phyloP scores from a whole-genome alignment of 202 grass and related monocot genomes.

The Zoysia matrella region DNA sequence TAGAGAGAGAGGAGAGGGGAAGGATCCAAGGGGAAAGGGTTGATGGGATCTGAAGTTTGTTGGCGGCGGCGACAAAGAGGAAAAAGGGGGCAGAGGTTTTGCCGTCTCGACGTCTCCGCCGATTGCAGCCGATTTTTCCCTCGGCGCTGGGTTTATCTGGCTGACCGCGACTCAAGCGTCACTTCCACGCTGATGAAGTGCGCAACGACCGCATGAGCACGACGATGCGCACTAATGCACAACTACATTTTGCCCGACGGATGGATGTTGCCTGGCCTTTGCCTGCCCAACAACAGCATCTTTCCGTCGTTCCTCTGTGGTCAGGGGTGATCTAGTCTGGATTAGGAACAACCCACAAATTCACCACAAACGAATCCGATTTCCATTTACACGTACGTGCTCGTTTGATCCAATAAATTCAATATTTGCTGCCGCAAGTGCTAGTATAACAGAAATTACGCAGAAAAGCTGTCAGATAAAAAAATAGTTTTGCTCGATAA shows the following conservation, averaged over 20 bases:
- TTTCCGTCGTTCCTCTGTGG: neutral
- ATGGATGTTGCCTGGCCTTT: neutral
- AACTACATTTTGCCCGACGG: neutral
- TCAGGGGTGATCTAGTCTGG: neutral
- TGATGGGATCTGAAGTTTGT: conserved; percentile 45
- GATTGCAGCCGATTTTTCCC: neutral
- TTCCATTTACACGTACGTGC: too few relatives aligned
- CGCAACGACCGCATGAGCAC: conserved; percentile 13
- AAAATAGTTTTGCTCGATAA: neutral
- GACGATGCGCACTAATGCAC: neutral
- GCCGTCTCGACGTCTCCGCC: conserved; percentile 40
- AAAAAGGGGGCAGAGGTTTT: neutral
- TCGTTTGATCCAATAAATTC: too few relatives aligned
- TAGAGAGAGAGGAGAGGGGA: neutral
- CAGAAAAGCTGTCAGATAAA: too few relatives aligned
- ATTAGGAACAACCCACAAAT: too few relatives aligned
- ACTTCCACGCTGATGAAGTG: neutral
- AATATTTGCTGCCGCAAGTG: too few relatives aligned
- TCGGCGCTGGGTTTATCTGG: neutral
- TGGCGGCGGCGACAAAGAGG: neutral
- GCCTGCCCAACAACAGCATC: neutral
- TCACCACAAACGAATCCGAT: neutral
- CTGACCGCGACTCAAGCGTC: conserved; percentile 29
- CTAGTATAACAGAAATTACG: too few relatives aligned
- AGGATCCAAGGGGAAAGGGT: neutral